A percentile compares a stretch with the other conserved stretches of the same genome.
Conservation (phyloP, 2,329 filamentous ascomycete species). For the Hypoxylon sp. region DNA sequence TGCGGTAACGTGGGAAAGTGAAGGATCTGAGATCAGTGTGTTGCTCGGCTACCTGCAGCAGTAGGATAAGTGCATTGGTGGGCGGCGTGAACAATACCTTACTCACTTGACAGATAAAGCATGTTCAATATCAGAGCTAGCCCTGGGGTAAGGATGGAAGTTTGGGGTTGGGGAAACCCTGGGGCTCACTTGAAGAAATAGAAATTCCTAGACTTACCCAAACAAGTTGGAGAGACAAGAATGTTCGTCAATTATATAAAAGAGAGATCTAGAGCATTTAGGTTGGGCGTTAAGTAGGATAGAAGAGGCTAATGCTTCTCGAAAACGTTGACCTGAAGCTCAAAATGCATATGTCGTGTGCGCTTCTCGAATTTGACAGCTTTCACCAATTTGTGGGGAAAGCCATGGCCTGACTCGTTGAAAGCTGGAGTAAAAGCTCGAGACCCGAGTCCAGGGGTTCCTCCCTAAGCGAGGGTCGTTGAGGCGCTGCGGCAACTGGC, state of each 20-base stretch:
- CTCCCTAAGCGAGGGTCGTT: constrained; percentile 34
- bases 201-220: constrained; percentile 34
- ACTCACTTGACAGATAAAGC: constrained; percentile 7
- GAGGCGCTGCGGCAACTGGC: constrained; percentile 6
- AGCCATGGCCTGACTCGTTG: constrained; percentile 27
- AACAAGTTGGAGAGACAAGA: constrained; percentile 9
- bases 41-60: constrained; percentile 30
- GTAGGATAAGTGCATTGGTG: constrained; percentile 5
- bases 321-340: constrained; percentile 33
- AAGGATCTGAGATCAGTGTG: constrained; percentile 29
- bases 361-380: constrained; percentile 55
- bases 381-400: constrained; percentile 56
- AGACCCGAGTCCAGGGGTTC: constrained; percentile 11
- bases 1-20: constrained; percentile 22
- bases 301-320: constrained; percentile 28
- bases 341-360: constrained; percentile 46
- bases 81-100: constrained; percentile 20
- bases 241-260: constrained; percentile 11
- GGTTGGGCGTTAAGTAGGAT: constrained; percentile 12
- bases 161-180: constrained; percentile 13
- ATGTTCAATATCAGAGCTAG: constrained; percentile 16
- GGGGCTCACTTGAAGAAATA: constrained; percentile 1
- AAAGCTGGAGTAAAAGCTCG: constrained; percentile 24
- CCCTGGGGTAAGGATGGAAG: constrained; percentile 16
- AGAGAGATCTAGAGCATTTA: constrained; percentile 19